Evolutionary conservation across 2,329 filamentous ascomycete species (phyloP), one percentile per base, ranked within the genome.

Genomic region (Paracamarosporium sp.): DNA sequence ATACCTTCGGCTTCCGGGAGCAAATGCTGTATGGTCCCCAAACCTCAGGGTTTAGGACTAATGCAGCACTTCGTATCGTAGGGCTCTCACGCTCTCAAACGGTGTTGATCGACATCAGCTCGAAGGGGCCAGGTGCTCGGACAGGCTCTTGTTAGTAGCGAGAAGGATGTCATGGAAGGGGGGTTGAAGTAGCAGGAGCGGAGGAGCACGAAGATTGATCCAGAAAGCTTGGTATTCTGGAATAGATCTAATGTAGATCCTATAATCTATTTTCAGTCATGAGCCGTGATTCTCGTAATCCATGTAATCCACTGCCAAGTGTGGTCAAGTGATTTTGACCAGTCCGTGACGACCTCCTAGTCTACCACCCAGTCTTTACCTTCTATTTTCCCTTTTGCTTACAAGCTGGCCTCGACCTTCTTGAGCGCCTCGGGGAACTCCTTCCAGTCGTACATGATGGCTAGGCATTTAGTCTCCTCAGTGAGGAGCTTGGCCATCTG

Each of bases 361-460:
- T 33, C 52, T 20, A 27, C 36, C 43, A 47, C 30, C 28, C 46
- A 27, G 20, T 20, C 58, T 24, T 20, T 20, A 35, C 36, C 17
- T 36, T 17, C 35, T 24, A 20, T n/a, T 31, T 24, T 41, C 15
- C 48, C 20, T n/a, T 7, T 45, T 56, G 51, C 62, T 63, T 71
- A 74, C 67, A 76, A 55, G 65, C 70, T 68, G 59, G 63, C 72
- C 77, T 82, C 80, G 45, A 82, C 77, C 75, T 79, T 78, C 78
- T 80, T 80, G 61, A 83, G 70, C 66, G 72, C 76, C 60, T 81
- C 77, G 55, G 72, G 77, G 73, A 83, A 83, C 67, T 83, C 80
- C 65, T 76, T 78, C 81, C 81, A 83, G 76, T 83, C 75, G 72
- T 81, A 78, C 81, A 83, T 83, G 75, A 83, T 73, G 62, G 73